Evolutionary conservation across 306 rosid genomes (phyloP).

Genomic region (Inga oerstediana): DNA sequence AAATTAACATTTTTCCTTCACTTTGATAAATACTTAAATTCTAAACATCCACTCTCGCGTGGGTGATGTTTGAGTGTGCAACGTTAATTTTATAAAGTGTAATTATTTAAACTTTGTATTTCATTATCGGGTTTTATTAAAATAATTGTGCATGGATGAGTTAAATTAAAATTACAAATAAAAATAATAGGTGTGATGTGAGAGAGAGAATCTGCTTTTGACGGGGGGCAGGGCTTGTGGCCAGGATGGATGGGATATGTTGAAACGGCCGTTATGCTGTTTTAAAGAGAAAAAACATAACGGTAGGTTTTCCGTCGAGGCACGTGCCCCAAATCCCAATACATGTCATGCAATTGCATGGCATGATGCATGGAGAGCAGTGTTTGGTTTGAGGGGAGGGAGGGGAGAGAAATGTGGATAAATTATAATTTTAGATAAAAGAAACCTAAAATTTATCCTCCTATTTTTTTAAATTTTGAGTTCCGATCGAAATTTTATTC

Average conservation of each 20-base stretch:
- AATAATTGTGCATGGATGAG: neutral
- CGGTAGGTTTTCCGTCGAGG: conserved; percentile 30
- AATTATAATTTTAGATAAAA: too few species aligned
- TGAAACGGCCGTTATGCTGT: conserved; percentile 33
- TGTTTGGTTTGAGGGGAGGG: too few species aligned
- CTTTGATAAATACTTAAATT: neutral
- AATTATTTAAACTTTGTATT: neutral
- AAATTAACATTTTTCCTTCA: neutral
- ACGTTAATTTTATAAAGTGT: neutral
- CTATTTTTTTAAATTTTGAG: too few species aligned
- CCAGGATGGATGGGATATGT: conserved; percentile 2
- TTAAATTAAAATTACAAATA: neutral
- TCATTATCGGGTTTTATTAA: neutral
- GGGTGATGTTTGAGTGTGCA: neutral
- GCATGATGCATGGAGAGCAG: neutral
- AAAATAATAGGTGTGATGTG: neutral
- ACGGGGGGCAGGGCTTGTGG: neutral
- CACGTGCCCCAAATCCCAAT: conserved; percentile 21
- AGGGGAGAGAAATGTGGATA: fast-evolving
- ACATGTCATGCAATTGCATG: neutral
- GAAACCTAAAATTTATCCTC: too few species aligned
- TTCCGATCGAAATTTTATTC: too few species aligned
- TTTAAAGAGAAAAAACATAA: neutral
- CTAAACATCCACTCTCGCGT: neutral
- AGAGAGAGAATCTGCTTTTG: conserved; percentile 39